These are phyloP conservation scores for Fusarium sp. DNA, from an alignment of 2,329 filamentous ascomycete genomes.

Conservation along the genomic window DNA sequence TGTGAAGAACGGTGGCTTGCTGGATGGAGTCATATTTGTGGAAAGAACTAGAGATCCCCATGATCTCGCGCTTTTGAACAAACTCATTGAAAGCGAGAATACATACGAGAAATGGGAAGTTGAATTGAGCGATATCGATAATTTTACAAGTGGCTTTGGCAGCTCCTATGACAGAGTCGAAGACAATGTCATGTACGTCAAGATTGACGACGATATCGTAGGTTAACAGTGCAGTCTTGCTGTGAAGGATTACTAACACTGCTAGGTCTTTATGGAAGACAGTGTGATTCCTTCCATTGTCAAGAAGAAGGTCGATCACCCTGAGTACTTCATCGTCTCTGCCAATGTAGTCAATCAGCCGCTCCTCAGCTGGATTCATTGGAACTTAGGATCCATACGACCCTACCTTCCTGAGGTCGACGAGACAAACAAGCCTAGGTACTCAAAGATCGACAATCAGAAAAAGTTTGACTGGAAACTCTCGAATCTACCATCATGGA, in stretches of 20 bases:
- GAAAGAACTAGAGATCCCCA: conserved; percentile 56
- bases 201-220: conserved; percentile 57
- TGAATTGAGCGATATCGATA: conserved; percentile 50
- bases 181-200: conserved; percentile 59
- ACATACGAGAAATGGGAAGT: conserved; percentile 57
- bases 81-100: conserved; percentile 54
- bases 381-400: conserved; percentile 64
- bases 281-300: conserved; percentile 65
- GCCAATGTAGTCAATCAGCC: conserved; percentile 71
- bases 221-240: conserved; percentile 26
- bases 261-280: conserved; percentile 55
- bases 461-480: conserved; percentile 54
- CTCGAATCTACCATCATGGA: conserved; percentile 55
- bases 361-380: conserved; percentile 66
- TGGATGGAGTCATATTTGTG: conserved; percentile 62
- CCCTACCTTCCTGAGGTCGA: conserved; percentile 66
- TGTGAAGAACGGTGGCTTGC: conserved; percentile 59
- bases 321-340: conserved; percentile 64
- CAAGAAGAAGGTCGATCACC: conserved; percentile 64
- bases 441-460: conserved; percentile 45
- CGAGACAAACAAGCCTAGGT: conserved; percentile 34
- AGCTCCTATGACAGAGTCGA: conserved; percentile 61
- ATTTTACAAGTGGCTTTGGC: conserved; percentile 52
- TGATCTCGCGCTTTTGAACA: conserved; percentile 58
- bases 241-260: neutral